Conservation (phyloP, 202 grass and related monocot species). For the Carex arenaria region DNA sequence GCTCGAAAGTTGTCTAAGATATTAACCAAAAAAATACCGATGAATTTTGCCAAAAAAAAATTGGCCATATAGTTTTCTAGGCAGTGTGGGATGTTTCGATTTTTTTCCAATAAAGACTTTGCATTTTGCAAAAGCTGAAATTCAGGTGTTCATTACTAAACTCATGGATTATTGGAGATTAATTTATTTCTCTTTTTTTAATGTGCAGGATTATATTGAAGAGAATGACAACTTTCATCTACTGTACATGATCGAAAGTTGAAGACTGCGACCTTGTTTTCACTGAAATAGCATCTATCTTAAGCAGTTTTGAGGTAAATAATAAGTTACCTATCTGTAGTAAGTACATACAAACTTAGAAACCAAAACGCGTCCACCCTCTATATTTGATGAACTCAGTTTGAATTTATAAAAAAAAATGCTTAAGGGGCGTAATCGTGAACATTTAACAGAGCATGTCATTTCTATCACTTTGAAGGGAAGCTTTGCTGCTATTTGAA, state of each 20-base stretch:
- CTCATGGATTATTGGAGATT: background rate
- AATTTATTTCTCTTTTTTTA: background rate
- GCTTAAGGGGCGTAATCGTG: background rate
- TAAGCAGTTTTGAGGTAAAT: constrained; percentile 22
- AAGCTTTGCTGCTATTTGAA: background rate
- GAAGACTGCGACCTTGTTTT: constrained; percentile 28
- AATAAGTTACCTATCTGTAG: background rate
- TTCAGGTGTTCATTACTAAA: background rate
- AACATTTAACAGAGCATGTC: background rate
- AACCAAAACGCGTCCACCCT: background rate
- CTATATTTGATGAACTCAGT: background rate
- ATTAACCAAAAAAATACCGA: too few species aligned
- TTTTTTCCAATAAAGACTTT: background rate
- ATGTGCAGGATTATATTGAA: constrained; percentile 25
- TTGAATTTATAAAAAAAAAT: background rate
- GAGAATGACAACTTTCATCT: constrained; percentile 24
- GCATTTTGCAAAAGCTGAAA: background rate
- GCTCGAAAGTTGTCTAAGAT: background rate
- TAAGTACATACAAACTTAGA: background rate
- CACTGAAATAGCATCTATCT: constrained; percentile 20
- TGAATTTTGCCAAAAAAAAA: too few species aligned
- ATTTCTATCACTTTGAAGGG: background rate
- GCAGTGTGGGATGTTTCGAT: background rate
- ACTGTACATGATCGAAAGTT: constrained; percentile 20
- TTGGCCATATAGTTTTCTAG: too few species aligned